Base-by-base conservation (phyloP, 306 rosid genomes). In the Inga leiocalycina region DNA sequence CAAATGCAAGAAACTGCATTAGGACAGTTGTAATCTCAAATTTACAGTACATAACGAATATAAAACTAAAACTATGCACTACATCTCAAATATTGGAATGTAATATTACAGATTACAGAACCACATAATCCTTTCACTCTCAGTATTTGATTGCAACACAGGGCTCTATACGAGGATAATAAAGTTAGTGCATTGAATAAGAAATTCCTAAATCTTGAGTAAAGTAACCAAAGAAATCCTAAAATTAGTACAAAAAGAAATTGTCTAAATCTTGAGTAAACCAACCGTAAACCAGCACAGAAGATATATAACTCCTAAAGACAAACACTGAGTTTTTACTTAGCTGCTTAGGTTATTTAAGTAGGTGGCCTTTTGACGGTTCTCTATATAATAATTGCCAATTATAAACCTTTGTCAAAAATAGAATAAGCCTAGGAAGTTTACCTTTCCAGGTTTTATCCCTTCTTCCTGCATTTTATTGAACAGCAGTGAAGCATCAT, bases 371-470 rank as follows among this genome's bases (percentile, higher is more conserved):
- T 24, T 30, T 34, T n/a, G n/a, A 67, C 34, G 52, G 52, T 37
- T 56, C 30, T 52, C 66, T 19, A 45, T 14, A 79, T 72, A 45
- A 49, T 37, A 74, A 34, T 70, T 65, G 54, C 17, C 35, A 71
- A 72, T 51, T 67, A 74, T 72, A 64, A 41, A 16, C 45, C 49
- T 2, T 30, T 48, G 1, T 27, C 20, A 74, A 32, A 32, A 34
- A 8, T 37, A 22, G 45, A 73, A 35, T 56, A 8, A 37, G n/a
- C 51, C 15, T 27, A n/a, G 22, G 16, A 82, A 81, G 75, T 65
- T 49, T 86, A 95, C 99, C 97, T 88, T 90, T 77, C 97, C 96
- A 37, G 98, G 98, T 86, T 86, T 90, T 78, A 95, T 84, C 78
- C 93, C 94, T 83, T 88, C 90, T 70, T 92, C 91, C 81, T 78